phyloP scores from a whole-genome alignment of 2,329 filamentous ascomycete species.

The Thermoascus crustaceus region DNA sequence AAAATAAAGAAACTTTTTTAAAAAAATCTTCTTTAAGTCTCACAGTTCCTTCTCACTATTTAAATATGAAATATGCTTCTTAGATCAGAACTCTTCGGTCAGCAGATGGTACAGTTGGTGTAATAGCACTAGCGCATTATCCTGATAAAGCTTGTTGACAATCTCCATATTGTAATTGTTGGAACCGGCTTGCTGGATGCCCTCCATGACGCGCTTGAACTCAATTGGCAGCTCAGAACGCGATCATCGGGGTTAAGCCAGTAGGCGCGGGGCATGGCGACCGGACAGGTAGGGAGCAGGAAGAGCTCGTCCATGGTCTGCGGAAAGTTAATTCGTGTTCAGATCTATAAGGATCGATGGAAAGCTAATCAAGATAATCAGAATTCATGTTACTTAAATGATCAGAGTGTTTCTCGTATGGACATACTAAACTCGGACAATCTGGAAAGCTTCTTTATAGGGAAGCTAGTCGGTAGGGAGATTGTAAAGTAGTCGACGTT shows the following conservation, averaged over 20 bases:
- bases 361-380: too few relatives aligned
- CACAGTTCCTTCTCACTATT: constrained; percentile 44
- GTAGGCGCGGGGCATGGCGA: constrained; percentile 61
- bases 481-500: too few relatives aligned
- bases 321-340: too few relatives aligned
- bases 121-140: constrained; percentile 49
- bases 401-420: too few relatives aligned
- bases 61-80: constrained; percentile 41
- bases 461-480: too few relatives aligned
- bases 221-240: constrained; percentile 48
- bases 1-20: constrained; percentile 57
- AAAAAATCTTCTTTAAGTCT: constrained; percentile 45
- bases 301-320: constrained; percentile 62
- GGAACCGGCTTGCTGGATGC: constrained; percentile 21
- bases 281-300: constrained; percentile 47
- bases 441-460: too few relatives aligned
- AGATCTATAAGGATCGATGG: too few relatives aligned
- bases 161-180: constrained; percentile 56
- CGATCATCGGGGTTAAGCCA: constrained; percentile 49
- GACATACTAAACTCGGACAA: too few relatives aligned
- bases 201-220: constrained; percentile 34
- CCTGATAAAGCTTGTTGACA: constrained; percentile 51
- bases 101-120: constrained; percentile 52
- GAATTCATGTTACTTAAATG: too few relatives aligned
- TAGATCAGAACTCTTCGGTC: constrained; percentile 49